These are phyloP conservation scores for Rosa persica DNA, from an alignment of 306 rosid genomes.

Conservation along the genomic window DNA sequence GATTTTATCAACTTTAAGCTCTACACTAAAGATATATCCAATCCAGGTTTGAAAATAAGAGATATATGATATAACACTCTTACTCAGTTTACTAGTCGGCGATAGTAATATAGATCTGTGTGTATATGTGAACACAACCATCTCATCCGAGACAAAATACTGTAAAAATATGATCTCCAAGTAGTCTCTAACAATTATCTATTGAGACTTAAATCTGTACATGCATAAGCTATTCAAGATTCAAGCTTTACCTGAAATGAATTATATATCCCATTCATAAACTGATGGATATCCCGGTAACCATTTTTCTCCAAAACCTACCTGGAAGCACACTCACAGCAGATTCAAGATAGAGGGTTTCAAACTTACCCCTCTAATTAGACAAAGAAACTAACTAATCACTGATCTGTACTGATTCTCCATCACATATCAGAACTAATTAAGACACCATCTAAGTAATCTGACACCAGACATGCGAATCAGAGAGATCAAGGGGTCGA, in stretches of 20 bases:
- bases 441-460: neutral
- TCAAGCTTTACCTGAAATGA: neutral
- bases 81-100: neutral
- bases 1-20: neutral
- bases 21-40: neutral
- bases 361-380: slow-evolving; percentile 16
- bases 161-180: neutral
- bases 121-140: neutral
- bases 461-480: slow-evolving; percentile 22
- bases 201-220: neutral
- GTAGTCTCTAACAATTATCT: neutral
- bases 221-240: neutral
- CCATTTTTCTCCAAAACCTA: neutral
- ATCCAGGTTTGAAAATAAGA: neutral
- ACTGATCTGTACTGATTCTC: neutral
- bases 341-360: neutral
- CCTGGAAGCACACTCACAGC: neutral
- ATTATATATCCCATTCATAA: neutral
- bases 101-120: neutral
- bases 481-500: slow-evolving; percentile 8
- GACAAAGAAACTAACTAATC: neutral
- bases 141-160: neutral
- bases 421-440: slow-evolving; percentile 11
- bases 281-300: neutral
- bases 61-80: neutral